Conservation (phyloP, 2,329 filamentous ascomycete species). For the Trichoderma brevicompactum region DNA sequence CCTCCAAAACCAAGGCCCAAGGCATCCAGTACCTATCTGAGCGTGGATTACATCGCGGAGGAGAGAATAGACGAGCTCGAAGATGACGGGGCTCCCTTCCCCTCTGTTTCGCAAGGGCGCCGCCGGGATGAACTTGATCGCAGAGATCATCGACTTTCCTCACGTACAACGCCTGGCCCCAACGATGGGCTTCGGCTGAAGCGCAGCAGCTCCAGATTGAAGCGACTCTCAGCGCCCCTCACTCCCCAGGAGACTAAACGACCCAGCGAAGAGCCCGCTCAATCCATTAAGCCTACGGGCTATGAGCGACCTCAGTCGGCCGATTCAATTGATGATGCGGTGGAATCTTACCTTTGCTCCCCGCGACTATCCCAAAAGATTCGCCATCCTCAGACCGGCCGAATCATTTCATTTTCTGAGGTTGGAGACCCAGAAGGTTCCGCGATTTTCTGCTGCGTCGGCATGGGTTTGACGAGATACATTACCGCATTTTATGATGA, state of each 20-base stretch:
- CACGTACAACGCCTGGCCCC: constrained; percentile 54
- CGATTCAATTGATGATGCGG: constrained; percentile 87
- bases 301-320: constrained; percentile 77
- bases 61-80: constrained; percentile 38
- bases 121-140: constrained; percentile 56
- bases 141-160: constrained; percentile 51
- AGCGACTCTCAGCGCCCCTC: constrained; percentile 58
- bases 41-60: constrained; percentile 40
- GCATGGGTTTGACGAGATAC: constrained; percentile 95
- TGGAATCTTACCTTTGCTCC: constrained; percentile 81
- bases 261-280: constrained; percentile 36
- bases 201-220: constrained; percentile 62
- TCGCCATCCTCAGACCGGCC: constrained; percentile 79
- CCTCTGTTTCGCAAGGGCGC: constrained; percentile 66
- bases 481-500: constrained; percentile 98
- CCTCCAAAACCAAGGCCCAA: constrained; percentile 32
- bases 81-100: constrained; percentile 72
- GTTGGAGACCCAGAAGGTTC: constrained; percentile 91
- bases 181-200: constrained; percentile 52
- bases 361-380: constrained; percentile 88
- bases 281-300: constrained; percentile 47
- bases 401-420: constrained; percentile 93
- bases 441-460: constrained; percentile 94
- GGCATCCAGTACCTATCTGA: constrained; percentile 35
- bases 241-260: constrained; percentile 43